Conservation (phyloP, 2,329 filamentous ascomycete species). For the Apiospora marii region DNA sequence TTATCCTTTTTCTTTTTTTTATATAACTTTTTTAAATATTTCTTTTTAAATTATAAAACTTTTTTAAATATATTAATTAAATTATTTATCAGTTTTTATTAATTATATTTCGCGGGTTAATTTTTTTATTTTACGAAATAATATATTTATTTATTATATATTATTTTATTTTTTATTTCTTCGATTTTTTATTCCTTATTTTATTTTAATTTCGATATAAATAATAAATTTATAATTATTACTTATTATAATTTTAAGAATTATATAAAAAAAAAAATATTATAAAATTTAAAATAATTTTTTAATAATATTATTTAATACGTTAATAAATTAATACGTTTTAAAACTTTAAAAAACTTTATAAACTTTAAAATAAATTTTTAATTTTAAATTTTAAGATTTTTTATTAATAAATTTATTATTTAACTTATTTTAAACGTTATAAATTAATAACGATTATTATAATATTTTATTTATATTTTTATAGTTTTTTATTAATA, state of each 20-base stretch:
- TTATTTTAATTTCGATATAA: too few relatives aligned
- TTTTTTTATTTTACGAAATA: too few relatives aligned
- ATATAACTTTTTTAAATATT: too few relatives aligned
- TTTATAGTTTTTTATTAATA: not conserved
- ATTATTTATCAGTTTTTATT: too few relatives aligned
- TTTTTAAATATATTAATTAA: too few relatives aligned
- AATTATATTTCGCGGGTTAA: too few relatives aligned
- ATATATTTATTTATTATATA: too few relatives aligned
- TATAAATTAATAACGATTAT: not conserved
- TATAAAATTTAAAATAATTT: not conserved
- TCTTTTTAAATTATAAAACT: too few relatives aligned
- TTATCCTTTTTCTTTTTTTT: too few relatives aligned
- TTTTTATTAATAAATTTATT: not conserved
- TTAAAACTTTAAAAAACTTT: not conserved
- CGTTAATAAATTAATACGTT: not conserved
- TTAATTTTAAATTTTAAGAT: too few relatives aligned
- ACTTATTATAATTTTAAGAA: not conserved
- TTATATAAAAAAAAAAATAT: not conserved
- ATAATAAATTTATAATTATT: not conserved
- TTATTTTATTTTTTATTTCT: too few relatives aligned
- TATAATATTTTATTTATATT: not conserved
- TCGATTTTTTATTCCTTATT: too few relatives aligned
- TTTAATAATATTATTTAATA: not conserved
- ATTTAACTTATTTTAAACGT: not conserved
- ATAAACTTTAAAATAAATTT: not conserved